These are phyloP conservation scores for Rhynchosporium secalis DNA, from an alignment of 2,329 filamentous ascomycete species.

Conservation along the genomic window DNA sequence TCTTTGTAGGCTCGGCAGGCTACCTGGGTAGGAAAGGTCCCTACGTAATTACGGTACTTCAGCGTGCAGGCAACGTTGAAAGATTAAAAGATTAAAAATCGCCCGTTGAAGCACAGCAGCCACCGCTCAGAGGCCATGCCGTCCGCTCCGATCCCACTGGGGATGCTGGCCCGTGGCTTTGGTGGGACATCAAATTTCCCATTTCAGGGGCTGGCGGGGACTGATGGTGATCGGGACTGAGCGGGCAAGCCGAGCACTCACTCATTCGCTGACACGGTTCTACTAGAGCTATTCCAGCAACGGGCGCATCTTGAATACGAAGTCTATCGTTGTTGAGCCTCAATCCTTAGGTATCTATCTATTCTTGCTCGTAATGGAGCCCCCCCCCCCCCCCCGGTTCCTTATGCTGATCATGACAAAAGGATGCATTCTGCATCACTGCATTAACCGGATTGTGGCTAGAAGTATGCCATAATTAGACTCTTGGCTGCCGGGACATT, in stretches of 20 bases:
- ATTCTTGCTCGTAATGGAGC: no score
- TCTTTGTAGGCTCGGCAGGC: background rate
- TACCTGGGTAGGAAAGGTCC: no score
- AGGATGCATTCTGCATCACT: background rate
- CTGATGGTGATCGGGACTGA: background rate
- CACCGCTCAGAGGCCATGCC: conserved; percentile 7
- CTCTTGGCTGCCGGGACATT: background rate
- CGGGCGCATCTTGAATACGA: conserved; percentile 1
- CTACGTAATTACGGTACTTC: no score
- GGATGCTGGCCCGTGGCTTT: background rate
- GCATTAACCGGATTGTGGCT: background rate
- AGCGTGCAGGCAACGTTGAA: conserved; percentile 1
- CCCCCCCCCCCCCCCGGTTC: no score
- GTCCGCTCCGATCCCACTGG: conserved; percentile 5
- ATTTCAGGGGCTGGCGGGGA: background rate
- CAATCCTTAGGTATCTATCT: no score
- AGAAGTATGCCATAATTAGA: conserved; percentile 8
- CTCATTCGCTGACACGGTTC: background rate
- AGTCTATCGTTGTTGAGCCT: background rate
- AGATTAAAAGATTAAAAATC: no score
- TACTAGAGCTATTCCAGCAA: background rate
- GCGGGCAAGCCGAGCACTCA: background rate
- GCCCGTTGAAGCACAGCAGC: background rate
- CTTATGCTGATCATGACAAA: conserved; percentile 8
- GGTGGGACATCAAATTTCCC: conserved; percentile 11